Evolutionary conservation across 31 red algal species (phyloP).

Genomic region (Odonthalia washingtoniensis): DNA sequence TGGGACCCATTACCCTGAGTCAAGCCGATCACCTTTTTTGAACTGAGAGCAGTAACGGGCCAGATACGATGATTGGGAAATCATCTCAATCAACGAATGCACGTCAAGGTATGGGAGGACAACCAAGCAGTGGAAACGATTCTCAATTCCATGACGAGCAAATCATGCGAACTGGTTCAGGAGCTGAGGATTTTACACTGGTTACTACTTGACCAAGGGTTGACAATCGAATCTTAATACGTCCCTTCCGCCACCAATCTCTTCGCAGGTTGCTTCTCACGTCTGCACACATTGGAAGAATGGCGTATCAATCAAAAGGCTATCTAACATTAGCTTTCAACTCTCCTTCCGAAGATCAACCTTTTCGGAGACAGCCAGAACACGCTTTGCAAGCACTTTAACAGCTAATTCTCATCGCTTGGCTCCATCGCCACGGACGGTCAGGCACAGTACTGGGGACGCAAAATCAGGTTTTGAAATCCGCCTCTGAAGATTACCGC

Average conservation of each 20-base stretch:
- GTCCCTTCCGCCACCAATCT: conserved; percentile 37
- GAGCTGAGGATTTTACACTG: conserved; percentile 3
- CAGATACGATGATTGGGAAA: conserved; percentile 6
- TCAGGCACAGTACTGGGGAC: conserved; percentile 12
- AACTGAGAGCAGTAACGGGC: not conserved
- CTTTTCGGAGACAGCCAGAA: too few species aligned
- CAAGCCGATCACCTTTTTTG: too few species aligned
- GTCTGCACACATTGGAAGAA: not conserved
- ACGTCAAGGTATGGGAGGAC: conserved; percentile 26
- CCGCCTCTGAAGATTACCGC: too few species aligned
- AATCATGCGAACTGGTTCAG: not conserved
- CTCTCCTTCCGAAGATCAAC: too few species aligned
- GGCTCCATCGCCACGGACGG: not conserved
- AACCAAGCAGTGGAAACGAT: conserved; percentile 37
- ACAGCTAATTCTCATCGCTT: not conserved
- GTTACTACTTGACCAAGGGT: not conserved
- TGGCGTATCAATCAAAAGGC: not conserved
- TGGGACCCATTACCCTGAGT: not conserved
- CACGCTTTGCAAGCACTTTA: too few species aligned
- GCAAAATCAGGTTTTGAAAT: too few species aligned
- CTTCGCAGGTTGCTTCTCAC: too few species aligned
- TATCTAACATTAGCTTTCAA: not conserved
- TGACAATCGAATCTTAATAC: conserved; percentile 9
- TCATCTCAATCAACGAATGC: not conserved
- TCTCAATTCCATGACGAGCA: conserved; percentile 23